These are phyloP conservation scores for Discostella stelligera DNA, from an alignment of 352 stramenopile species.

Conservation along the genomic window DNA sequence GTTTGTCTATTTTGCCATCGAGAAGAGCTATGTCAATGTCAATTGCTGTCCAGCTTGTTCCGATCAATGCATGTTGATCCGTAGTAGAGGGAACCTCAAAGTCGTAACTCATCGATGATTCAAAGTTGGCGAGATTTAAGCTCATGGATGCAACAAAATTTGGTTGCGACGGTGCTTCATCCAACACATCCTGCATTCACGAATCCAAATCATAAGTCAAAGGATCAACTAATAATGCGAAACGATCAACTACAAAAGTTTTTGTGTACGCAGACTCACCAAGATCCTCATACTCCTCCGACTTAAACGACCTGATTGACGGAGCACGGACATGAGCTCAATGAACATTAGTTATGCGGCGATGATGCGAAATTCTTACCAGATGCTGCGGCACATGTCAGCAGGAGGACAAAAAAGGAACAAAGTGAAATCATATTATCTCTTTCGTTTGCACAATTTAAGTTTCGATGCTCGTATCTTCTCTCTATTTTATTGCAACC, in stretches of 20 bases:
- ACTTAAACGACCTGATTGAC: not conserved
- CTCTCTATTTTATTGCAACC: not conserved
- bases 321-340: not conserved
- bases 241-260: not conserved
- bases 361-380: slow-evolving; percentile 1
- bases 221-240: not conserved
- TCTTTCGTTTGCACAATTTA: not conserved
- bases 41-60: slow-evolving; percentile 11
- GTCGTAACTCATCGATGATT: slow-evolving; percentile 6
- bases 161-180: not conserved
- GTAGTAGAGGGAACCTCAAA: not conserved
- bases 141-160: not conserved
- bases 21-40: not conserved
- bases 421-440: slow-evolving; percentile 3
- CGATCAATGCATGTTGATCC: slow-evolving; percentile 7
- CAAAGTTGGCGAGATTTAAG: not conserved
- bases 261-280: not conserved
- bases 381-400: not conserved
- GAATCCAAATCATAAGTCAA: not conserved
- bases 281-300: not conserved
- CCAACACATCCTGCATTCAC: not conserved
- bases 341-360: not conserved
- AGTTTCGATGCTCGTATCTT: too few relatives aligned
- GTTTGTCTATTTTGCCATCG: not conserved
- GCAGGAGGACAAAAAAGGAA: not conserved